Evolutionary conservation across 2,329 filamentous ascomycete genomes (phyloP).

Genomic region (Trichoderma endophyticum): DNA sequence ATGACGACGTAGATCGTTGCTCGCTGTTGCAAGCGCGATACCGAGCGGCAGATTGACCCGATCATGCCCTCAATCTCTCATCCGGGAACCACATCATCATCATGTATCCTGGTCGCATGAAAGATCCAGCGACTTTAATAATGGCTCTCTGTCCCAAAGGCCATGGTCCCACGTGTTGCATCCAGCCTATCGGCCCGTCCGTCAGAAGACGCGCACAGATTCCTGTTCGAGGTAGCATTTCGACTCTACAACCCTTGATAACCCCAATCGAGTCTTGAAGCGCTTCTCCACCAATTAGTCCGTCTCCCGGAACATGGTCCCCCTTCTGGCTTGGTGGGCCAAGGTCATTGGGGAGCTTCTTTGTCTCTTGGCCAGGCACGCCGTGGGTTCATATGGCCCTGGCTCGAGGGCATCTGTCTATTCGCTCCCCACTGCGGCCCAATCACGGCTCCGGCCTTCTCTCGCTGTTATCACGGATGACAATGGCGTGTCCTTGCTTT

Average conservation of each 20-base stretch:
- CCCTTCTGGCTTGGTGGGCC: slow-evolving; percentile 13
- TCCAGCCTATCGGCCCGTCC: slow-evolving; percentile 20
- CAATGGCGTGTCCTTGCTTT: slow-evolving; percentile 12
- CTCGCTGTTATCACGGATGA: slow-evolving; percentile 2
- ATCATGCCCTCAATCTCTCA: background rate
- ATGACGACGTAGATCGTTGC: background rate
- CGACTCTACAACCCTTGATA: slow-evolving; percentile 1
- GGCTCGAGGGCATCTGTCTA: background rate
- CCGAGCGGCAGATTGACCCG: slow-evolving; percentile 13
- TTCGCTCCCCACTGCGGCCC: background rate
- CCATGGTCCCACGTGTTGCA: slow-evolving; percentile 16
- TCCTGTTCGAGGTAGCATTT: slow-evolving; percentile 17
- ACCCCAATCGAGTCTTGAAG: slow-evolving; percentile 1
- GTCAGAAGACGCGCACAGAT: slow-evolving; percentile 18
- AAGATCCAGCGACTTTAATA: background rate
- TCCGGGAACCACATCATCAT: background rate
- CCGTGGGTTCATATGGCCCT: slow-evolving; percentile 6
- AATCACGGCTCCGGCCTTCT: slow-evolving; percentile 5
- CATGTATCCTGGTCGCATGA: background rate
- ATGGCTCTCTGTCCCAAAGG: background rate
- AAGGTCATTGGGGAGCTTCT: slow-evolving; percentile 13
- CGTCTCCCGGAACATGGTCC: slow-evolving; percentile 3
- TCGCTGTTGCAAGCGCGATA: background rate
- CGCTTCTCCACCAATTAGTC: slow-evolving; percentile 6
- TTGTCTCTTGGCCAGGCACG: slow-evolving; percentile 4